Base-by-base conservation (phyloP, 2,329 filamentous ascomycete species). In the Setomelanomma holmii region DNA sequence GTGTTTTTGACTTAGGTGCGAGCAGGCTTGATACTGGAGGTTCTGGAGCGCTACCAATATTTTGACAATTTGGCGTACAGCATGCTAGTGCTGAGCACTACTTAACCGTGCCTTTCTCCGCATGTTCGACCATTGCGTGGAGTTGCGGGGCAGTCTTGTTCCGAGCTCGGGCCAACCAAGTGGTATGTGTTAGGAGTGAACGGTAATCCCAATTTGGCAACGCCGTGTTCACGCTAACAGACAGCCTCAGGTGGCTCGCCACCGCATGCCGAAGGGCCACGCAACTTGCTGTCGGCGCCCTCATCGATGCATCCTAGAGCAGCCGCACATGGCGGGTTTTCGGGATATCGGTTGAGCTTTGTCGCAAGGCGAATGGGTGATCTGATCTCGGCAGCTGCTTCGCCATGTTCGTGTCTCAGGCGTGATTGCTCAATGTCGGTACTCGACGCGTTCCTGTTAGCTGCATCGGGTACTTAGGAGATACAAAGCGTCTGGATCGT, bases 201-300 rank as follows among this genome's bases (percentile, higher is more conserved):
- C 46, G 51, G 51, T 41, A 41, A 42, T 39, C 51, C 51, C 19
- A 43, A 49, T 43, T 20, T 42, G 46, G 51, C 33, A n/a, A 40
- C 46, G 36, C 45, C 45, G 46, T 20, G 11, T 30, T 34, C 10
- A 35, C 35, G 23, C 22, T 16, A 33, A 4, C 40, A 14, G 36
- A 5, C 22, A 22, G 11, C 35, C 6, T 5, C 16, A 8, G 14
- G 3, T 16, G 5, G 19, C 22, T 23, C 19, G 6, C n/a, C 11
- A 4, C 16, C 22, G 19, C 16, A 16, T 50, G 34, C 35, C 40
- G 40, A 44, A 20, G 19, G 34, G 44, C 44, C 4, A 17, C 11
- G 16, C 12, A 16, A 4, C 11, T 16, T 38, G 8, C 23, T 49
- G 20, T 30, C 30, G 39, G 41, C 27, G 16, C 24, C 10, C 14